Evolutionary conservation across 1,284 basidiomycete genomes (phyloP).

Genomic region (Dichomitus squalens): DNA sequence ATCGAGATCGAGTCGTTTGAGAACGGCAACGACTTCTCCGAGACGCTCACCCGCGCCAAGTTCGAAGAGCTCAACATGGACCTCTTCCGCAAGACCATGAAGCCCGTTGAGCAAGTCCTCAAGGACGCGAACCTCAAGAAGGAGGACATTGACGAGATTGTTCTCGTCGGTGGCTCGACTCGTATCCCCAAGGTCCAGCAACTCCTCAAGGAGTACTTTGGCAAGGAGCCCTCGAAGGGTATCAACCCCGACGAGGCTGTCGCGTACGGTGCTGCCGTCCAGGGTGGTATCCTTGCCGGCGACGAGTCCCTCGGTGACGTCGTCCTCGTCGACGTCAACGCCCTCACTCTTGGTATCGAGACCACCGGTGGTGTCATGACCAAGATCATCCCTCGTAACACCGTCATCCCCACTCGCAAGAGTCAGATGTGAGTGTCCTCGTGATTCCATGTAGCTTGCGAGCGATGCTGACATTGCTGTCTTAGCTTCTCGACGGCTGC

Average conservation of each 20-base stretch:
- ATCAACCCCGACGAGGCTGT: constrained; percentile 85
- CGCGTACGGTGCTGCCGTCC: constrained; percentile 79
- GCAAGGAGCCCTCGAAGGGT: constrained; percentile 91
- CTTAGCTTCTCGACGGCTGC: constrained; percentile 91
- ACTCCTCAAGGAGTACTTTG: constrained; percentile 92
- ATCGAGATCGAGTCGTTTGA: constrained; percentile 88
- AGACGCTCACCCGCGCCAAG: constrained; percentile 96
- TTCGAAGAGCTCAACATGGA: constrained; percentile 99
- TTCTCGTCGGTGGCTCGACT: constrained; percentile 96
- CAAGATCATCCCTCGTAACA: constrained; percentile 96
- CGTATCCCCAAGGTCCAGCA: constrained; percentile 99
- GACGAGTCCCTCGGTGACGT: constrained; percentile 84
- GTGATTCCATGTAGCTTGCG: neutral
- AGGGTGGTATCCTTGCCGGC: constrained; percentile 89
- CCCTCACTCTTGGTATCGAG: constrained; percentile 95
- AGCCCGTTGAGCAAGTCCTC: constrained; percentile 97
- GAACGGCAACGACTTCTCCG: constrained; percentile 94
- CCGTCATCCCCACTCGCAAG: constrained; percentile 98
- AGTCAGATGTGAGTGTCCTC: constrained; percentile 67
- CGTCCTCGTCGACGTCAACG: constrained; percentile 95
- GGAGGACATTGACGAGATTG: constrained; percentile 92
- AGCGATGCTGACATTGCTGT: constrained; percentile 6
- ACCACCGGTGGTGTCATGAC: constrained; percentile 99
- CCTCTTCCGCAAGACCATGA: constrained; percentile 99
- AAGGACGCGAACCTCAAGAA: constrained; percentile 99